A percentile compares a stretch with the other conserved stretches of the same genome.
Conservation (phyloP, 306 rosid genomes). For the Cucurbita argyrosperma region DNA sequence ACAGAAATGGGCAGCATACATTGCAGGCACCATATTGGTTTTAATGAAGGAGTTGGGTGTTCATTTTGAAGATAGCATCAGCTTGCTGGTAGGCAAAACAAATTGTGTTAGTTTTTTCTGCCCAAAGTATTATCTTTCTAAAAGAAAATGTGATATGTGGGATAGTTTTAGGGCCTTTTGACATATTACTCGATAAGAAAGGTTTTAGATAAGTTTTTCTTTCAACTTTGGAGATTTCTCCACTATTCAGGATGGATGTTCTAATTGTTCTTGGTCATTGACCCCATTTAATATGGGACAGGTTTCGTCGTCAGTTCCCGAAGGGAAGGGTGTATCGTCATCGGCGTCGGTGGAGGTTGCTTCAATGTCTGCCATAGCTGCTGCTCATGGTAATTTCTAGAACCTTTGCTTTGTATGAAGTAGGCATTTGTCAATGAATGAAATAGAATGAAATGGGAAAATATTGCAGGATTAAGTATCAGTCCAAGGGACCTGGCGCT, state of each 20-base stretch:
- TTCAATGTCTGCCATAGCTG: slow-evolving; percentile 88
- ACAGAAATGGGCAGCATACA: slow-evolving; percentile 98
- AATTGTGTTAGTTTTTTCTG: background rate
- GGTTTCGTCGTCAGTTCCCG: slow-evolving; percentile 93
- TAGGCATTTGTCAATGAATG: background rate
- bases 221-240: background rate
- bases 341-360: slow-evolving; percentile 99
- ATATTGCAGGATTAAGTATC: slow-evolving; percentile 50
- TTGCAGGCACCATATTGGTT: slow-evolving; percentile 77
- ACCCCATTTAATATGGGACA: background rate
- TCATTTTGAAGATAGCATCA: slow-evolving; percentile 67
- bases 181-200: background rate
- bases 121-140: background rate
- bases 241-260: background rate
- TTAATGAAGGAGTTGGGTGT: slow-evolving; percentile 79
- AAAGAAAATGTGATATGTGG: background rate
- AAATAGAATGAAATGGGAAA: background rate
- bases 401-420: background rate
- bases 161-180: background rate
- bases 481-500: slow-evolving; percentile 73
- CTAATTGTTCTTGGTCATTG: background rate
- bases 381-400: slow-evolving; percentile 56
- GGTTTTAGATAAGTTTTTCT: background rate
- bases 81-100: slow-evolving; percentile 50
- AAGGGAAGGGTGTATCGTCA: slow-evolving; percentile 98